Conservation (phyloP, 2,329 filamentous ascomycete genomes). For the Pseudofabraea citricarpa region DNA sequence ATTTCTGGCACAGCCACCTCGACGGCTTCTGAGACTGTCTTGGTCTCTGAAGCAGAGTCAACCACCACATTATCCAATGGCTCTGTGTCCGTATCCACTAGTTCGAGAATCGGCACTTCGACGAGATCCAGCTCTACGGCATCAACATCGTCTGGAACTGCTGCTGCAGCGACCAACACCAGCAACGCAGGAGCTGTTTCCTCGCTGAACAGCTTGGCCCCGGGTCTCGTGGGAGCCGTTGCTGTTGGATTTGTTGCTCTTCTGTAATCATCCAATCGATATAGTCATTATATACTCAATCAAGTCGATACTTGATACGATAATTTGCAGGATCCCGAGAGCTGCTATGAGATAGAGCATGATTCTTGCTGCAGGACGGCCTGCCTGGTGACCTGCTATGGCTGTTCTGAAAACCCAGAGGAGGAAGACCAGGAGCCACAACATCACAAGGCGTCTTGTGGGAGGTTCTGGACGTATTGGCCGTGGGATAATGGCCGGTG, state of each 20-base stretch:
- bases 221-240: conserved; percentile 6
- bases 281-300: background rate
- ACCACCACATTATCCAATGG: background rate
- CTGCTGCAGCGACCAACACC: background rate
- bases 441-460: background rate
- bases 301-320: background rate
- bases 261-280: conserved; percentile 5
- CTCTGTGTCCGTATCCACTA: background rate
- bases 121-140: background rate
- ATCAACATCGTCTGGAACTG: background rate
- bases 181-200: background rate
- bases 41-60: background rate
- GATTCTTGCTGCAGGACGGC: background rate
- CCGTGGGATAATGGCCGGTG: no score
- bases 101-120: background rate
- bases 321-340: conserved; percentile 1
- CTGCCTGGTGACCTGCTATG: background rate
- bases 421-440: background rate
- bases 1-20: background rate
- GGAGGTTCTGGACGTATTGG: background rate
- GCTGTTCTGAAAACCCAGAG: background rate
- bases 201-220: conserved; percentile 1
- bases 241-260: conserved; percentile 10
- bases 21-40: background rate
- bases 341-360: background rate